These are phyloP conservation scores for Syzygium aromaticum DNA, from an alignment of 345 rosid genomes.

Conservation along the genomic window DNA sequence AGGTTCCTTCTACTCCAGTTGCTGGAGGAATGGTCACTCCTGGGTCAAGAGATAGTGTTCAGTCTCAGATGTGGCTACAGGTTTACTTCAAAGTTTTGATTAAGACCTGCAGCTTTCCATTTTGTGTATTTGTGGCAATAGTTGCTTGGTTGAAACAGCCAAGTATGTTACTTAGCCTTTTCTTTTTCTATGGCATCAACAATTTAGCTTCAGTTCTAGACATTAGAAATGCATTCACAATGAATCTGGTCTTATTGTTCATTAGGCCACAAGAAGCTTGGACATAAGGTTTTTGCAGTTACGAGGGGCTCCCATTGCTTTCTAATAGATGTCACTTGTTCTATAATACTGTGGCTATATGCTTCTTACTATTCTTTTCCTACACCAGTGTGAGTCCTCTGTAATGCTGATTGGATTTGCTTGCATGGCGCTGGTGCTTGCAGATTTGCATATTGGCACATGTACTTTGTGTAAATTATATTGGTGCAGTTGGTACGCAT, in stretches of 20 bases:
- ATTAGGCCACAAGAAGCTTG: not conserved
- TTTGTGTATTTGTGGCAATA: not conserved
- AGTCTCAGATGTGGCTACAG: slow-evolving; percentile 85
- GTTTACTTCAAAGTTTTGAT: slow-evolving; percentile 21
- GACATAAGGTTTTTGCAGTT: not conserved
- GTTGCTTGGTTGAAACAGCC: not conserved
- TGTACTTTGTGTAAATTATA: not conserved
- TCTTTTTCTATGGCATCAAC: not conserved
- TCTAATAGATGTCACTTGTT: not conserved
- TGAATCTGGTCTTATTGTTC: not conserved
- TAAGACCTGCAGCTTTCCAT: not conserved
- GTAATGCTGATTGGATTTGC: not conserved
- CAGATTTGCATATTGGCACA: not conserved
- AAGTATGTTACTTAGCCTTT: not conserved
- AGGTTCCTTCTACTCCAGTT: slow-evolving; percentile 62
- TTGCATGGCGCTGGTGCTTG: not conserved
- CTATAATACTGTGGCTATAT: too few species aligned
- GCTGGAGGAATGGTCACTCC: slow-evolving; percentile 55
- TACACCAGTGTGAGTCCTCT: too few species aligned
- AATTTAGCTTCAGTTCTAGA: not conserved
- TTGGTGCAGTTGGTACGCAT: not conserved
- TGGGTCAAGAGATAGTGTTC: slow-evolving; percentile 62
- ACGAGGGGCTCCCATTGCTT: not conserved
- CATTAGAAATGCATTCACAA: not conserved
- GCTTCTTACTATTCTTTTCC: too few species aligned